Evolutionary conservation across 257 asterid genomes (phyloP).

Genomic region (Prunella vulgaris): DNA sequence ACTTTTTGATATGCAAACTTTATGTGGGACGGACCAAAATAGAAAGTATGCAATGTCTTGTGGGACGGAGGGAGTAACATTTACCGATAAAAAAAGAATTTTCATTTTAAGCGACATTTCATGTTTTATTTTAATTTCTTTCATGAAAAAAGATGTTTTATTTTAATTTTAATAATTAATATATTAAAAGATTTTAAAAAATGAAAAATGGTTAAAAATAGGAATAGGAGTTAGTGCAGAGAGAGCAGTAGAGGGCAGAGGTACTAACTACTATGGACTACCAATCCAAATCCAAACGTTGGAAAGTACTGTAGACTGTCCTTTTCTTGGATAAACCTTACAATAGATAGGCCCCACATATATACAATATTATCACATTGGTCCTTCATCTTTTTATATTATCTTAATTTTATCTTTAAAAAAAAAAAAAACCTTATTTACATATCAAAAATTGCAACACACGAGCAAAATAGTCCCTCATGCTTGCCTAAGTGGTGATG

Average conservation of each 20-base stretch:
- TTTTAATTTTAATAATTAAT: too few species aligned
- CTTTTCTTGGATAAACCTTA: neutral
- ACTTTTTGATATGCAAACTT: too few species aligned
- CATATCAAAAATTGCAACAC: neutral
- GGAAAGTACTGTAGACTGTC: constrained; percentile 1
- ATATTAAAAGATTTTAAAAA: neutral
- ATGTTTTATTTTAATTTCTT: neutral
- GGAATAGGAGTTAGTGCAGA: neutral
- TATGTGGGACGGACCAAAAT: too few species aligned
- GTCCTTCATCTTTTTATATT: neutral
- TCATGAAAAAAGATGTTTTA: too few species aligned
- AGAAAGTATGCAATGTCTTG: too few species aligned
- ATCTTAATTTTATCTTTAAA: too few species aligned
- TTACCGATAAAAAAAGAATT: too few species aligned
- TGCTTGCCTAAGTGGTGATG: too few species aligned
- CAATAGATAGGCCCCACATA: neutral
- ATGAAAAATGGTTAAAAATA: neutral
- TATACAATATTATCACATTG: neutral
- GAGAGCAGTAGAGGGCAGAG: too few species aligned
- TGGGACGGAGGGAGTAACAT: too few species aligned
- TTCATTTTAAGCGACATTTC: neutral
- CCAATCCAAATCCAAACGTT: constrained; percentile 13
- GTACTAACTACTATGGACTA: neutral
- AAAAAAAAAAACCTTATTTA: too few species aligned
- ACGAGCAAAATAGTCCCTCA: neutral